Base-by-base conservation (phyloP, 345 rosid genomes). In the Litchi chinensis region DNA sequence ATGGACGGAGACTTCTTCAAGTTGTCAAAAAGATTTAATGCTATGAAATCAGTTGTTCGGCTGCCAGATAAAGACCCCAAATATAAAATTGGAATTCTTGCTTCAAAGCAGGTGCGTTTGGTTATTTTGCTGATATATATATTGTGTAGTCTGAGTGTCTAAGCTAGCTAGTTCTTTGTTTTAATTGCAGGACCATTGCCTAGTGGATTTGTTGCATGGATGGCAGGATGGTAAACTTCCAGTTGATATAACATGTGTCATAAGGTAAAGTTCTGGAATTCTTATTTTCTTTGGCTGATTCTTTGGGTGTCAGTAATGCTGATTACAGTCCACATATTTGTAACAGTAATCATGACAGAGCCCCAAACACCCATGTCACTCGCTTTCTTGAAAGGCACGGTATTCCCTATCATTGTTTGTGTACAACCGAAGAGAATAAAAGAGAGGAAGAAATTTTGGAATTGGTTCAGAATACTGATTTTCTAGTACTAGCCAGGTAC, bases 181-280 rank as follows among this genome's bases (percentile, higher is more conserved):
- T 54, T 79, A 69, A 70, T 48, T 83, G 72, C 85, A 96, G 99
- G 98, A 89, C 66, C 99, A 96, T 79, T 96, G 98, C 88, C 86
- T 96, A 46, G 88, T 87, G 79, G 98, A 96, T 86, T 87, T 93
- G 84, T 89, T 94, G 54, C 92, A 96, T 70, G 83, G 84, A 76
- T 94, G 98, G 99, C 99, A 94, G 81, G 97, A 93, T 43, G 97
- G 97, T 21, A 91, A 82, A 63, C 95, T 96, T 82, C 99, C 97
- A 0, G 91, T 94, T 15, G 97, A 96, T 73, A 90, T 96, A 82
- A 83, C 92, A 79, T 86, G 98, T 83, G 98, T 96, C 21, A 93
- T 94, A 83, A 96, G 98, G 99, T 94, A 77, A 79, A 74, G 39
- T 43, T 75, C 32, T 40, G 70, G 44, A 12, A 57, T 77, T 8